Evolutionary conservation across 441 rosid genomes (phyloP), one percentile per base, ranked within the genome.

Genomic region (Erodium moschatum): DNA sequence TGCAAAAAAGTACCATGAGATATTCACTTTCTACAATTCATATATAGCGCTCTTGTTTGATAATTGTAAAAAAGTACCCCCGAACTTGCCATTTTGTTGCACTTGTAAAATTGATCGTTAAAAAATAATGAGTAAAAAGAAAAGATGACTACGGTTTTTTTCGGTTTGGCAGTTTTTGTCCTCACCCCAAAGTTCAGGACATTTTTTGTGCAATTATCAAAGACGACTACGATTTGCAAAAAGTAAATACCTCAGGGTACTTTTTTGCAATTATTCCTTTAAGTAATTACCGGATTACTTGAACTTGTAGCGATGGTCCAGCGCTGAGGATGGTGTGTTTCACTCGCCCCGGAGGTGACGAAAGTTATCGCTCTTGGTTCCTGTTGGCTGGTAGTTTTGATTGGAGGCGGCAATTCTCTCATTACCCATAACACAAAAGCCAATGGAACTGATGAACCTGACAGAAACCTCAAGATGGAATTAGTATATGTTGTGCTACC

Each of bases 381-480:
- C 67, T 72, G 83, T 69, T 72, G 84, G 69, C 76, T 70, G 72
- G 58, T 67, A 62, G 52, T 67, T 44, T 77, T 31, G 54, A 72
- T 72, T 35, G 78, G 80, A n/a, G 81, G 80, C 2, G 86, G 88
- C 72, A 85, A 67, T 74, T 83, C 88, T 66, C 88, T 71, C 75
- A 76, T 73, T 15, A 83, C 79, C 86, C 86, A 85, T 68, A 85
- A 70, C 65, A 83, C 77, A 52, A 81, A 81, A 38, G 83, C 81
- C 70, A 81, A 78, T 5, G 89, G 89, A 27, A 85, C 79, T 0
- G 85, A 76, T 8, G 75, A 81, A 73, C 89, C 89, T 83, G 77
- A 60, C 15, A 52, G 46, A 60, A 72, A 64, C 52, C 52, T 46
- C 66, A 24, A 42, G 15, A 67, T n/a, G 52, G 20, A 67, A 40